These are phyloP conservation scores for Monascus ruber DNA, from an alignment of 2,329 filamentous ascomycete species.

Conservation along the genomic window DNA sequence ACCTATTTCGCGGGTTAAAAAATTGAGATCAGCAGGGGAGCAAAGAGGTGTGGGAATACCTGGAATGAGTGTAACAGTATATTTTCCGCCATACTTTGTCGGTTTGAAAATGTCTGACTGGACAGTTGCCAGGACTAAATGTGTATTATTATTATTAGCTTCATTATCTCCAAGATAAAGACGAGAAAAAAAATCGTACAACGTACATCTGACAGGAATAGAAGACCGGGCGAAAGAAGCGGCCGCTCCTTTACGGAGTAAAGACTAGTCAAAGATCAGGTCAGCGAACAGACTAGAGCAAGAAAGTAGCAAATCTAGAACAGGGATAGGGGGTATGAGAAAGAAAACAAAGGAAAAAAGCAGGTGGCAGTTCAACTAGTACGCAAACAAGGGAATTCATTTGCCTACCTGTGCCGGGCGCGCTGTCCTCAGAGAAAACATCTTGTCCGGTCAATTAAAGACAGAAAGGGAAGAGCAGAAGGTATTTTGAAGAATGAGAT, in stretches of 20 bases:
- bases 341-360: constrained; percentile 33
- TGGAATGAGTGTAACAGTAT: constrained; percentile 96
- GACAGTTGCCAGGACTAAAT: constrained; percentile 59
- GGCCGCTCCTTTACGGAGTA: constrained; percentile 44
- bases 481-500: constrained; percentile 5
- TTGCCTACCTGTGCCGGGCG: constrained; percentile 30
- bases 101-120: constrained; percentile 97
- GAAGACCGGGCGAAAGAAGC: constrained; percentile 38
- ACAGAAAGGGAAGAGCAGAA: constrained; percentile 5
- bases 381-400: background rate
- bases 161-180: background rate
- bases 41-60: constrained; percentile 41
- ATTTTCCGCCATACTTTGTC: constrained; percentile 97
- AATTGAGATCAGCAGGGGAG: constrained; percentile 1
- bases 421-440: constrained; percentile 31
- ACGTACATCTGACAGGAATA: constrained; percentile 45
- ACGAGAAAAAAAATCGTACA: constrained; percentile 1
- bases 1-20: constrained; percentile 33
- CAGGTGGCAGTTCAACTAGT: constrained; percentile 34
- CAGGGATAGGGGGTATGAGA: constrained; percentile 29
- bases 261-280: constrained; percentile 34
- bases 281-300: constrained; percentile 19
- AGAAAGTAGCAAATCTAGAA: constrained; percentile 30
- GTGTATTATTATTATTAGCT: background rate
- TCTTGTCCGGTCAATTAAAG: constrained; percentile 15